Conservation (phyloP, 2,329 filamentous ascomycete genomes). For the Arachnomyces sp. region DNA sequence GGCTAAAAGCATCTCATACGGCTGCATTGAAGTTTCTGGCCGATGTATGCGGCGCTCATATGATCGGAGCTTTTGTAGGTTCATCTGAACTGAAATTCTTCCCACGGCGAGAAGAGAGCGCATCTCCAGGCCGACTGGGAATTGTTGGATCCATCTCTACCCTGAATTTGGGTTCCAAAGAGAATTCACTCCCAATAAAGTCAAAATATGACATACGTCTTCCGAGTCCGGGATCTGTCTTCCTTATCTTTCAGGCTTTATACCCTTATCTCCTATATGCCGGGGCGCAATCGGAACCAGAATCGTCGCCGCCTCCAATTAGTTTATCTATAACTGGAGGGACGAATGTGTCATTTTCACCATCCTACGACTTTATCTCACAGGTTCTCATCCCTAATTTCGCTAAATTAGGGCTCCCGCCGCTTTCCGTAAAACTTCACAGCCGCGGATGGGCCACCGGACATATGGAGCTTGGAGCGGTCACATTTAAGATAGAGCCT, state of each 20-base stretch:
- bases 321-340: conserved; percentile 47
- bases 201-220: conserved; percentile 36
- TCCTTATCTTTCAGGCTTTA: conserved; percentile 52
- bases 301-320: conserved; percentile 14
- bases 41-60: conserved; percentile 39
- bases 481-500: conserved; percentile 43
- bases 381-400: conserved; percentile 52
- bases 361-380: conserved; percentile 49
- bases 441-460: conserved; percentile 50
- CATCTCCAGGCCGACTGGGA: neutral
- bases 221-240: conserved; percentile 46
- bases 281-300: conserved; percentile 9
- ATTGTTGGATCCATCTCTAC: too few species aligned
- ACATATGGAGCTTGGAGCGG: conserved; percentile 38
- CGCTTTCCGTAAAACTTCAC: conserved; percentile 35
- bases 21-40: conserved; percentile 49
- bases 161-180: neutral
- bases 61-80: conserved; percentile 28
- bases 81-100: conserved; percentile 28
- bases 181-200: conserved; percentile 14
- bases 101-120: conserved; percentile 13
- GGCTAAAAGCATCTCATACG: conserved; percentile 52
- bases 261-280: conserved; percentile 51
- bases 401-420: conserved; percentile 42
- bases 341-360: conserved; percentile 50